Percentiles rank a stretch among this genome's conserved stretches.
Conservation (phyloP, 2,329 filamentous ascomycete species). For the Pseudocercospora pini-densiflorae region DNA sequence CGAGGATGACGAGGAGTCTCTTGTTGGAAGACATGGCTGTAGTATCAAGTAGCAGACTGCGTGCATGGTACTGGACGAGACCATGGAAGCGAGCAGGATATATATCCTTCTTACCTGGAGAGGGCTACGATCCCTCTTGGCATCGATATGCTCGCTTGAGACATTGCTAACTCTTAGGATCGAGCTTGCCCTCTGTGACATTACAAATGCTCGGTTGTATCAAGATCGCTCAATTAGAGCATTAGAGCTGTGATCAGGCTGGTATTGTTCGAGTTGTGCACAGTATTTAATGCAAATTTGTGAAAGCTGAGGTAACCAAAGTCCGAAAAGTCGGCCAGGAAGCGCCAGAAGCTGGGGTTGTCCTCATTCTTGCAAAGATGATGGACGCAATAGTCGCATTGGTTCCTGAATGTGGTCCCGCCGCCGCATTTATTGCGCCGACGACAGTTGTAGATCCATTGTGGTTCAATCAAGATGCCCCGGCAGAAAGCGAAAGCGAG, state of each 20-base stretch:
- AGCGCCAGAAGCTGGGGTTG: neutral
- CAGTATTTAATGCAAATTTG: neutral
- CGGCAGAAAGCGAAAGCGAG: no score
- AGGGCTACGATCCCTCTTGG: no score
- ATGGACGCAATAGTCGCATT: no score
- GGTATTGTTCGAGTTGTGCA: neutral
- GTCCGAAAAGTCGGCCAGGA: neutral
- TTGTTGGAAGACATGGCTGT: conserved; percentile 10
- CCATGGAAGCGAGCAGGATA: neutral
- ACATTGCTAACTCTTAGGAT: neutral
- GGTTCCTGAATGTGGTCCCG: no score
- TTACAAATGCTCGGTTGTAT: neutral
- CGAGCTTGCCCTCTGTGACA: neutral
- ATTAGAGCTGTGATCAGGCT: neutral
- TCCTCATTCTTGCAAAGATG: no score
- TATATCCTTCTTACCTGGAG: no score
- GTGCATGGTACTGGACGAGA: neutral
- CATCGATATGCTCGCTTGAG: neutral
- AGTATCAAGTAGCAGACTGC: neutral
- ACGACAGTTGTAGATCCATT: no score
- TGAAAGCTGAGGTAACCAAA: neutral
- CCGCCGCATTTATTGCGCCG: no score
- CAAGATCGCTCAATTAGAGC: no score
- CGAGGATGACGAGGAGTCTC: conserved; percentile 44
- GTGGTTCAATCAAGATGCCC: no score